Base-by-base conservation (phyloP, 371 early-diverging fungal species). In the Rozella allomycis region DNA sequence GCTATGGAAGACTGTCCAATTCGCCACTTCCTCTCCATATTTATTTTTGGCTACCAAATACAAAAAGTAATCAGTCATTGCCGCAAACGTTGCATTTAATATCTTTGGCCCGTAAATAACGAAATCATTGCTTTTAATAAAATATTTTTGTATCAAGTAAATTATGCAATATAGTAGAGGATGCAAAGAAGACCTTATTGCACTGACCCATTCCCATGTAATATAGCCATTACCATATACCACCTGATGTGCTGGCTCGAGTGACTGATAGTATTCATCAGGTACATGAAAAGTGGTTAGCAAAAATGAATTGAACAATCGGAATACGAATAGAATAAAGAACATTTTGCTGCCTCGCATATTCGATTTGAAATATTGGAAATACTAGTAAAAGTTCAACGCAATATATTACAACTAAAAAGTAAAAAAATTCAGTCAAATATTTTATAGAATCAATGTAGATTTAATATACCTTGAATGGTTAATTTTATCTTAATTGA, bases 201-300 rank as follows among this genome's bases (percentile, higher is more conserved):
- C 41, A 18, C 55, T 45, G 32, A 43, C 44, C 88, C 87, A 87
- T 47, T 87, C 87, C 87, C 90, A 90, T 3, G 88, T 84, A 42
- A 74, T 40, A 38, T 74, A 74, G 2, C 91, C 34, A 50, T 61
- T 59, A 38, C 74, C 77, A 60, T 78, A 86, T 0, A 67, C 72
- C 21, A 62, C 40, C 19, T 46, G 41, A 54, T 87, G 81, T 0
- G 78, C 86, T 6, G 87, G 72, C 53, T 91, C 87, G 17, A 70
- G 62, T 0, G 72, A 52, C 43, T 87, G 87, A 78, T 80, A 87
- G 43, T 76, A 79, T 42, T 87, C 87, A 47, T 87, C 87, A 0
- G 86, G 81, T 37, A 67, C 64, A 44, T 71, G 77, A 41, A 66
- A 80, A 2, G 82, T 81, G 12, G 50, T 42, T 22, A 72, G 62